A percentile compares a stretch with the other conserved stretches of the same genome.
Conservation (phyloP, 176 grass and related monocot species). For the Phyllostachys edulis region DNA sequence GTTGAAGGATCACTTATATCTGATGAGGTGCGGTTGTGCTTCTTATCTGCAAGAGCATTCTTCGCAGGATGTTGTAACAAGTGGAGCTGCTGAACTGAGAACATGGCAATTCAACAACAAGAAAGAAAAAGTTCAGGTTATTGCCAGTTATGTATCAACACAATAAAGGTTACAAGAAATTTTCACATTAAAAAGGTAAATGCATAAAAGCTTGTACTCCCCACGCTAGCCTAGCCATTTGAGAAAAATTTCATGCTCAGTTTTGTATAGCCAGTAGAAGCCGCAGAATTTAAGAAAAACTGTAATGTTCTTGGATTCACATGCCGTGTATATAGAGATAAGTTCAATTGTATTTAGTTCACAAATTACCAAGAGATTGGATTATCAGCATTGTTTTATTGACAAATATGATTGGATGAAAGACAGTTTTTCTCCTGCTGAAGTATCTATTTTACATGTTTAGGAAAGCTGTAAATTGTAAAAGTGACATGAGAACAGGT, state of each 20-base stretch:
- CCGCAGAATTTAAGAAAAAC: not conserved
- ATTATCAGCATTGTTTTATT: not conserved
- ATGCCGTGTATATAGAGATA: not conserved
- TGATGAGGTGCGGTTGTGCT: conserved; percentile 63
- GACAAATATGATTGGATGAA: too few species aligned
- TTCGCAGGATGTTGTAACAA: conserved; percentile 78
- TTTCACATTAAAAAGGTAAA: not conserved
- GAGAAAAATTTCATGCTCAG: not conserved
- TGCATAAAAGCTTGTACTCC: not conserved
- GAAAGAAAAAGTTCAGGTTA: conserved; percentile 20
- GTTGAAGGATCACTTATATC: conserved; percentile 79
- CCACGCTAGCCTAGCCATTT: not conserved
- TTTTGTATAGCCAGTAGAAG: not conserved
- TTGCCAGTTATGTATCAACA: not conserved
- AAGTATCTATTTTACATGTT: conserved; percentile 1
- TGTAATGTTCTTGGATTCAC: not conserved
- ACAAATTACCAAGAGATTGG: not conserved
- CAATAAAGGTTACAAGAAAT: not conserved
- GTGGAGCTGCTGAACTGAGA: conserved; percentile 89
- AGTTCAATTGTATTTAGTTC: not conserved
- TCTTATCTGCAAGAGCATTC: conserved; percentile 56
- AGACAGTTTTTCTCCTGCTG: too few species aligned
- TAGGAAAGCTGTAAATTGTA: not conserved
- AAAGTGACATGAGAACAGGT: not conserved
- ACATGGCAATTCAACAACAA: conserved; percentile 12